A percentile compares a stretch with the other conserved stretches of the same genome.
phyloP scores from a whole-genome alignment of 2,329 filamentous ascomycete species.

The Chaetothyriales sp. region DNA sequence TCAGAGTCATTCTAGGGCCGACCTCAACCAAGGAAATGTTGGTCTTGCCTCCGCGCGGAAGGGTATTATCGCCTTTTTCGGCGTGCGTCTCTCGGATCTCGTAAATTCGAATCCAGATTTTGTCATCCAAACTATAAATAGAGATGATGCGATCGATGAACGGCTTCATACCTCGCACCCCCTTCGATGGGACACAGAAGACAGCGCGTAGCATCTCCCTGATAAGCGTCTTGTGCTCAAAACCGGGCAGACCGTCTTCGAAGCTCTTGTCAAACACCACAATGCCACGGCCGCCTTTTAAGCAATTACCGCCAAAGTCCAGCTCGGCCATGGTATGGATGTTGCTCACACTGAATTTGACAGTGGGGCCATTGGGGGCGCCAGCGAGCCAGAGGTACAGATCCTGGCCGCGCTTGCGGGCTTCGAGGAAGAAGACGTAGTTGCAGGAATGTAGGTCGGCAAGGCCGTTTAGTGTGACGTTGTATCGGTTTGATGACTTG shows the following conservation, averaged over 20 bases:
- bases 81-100: conserved; percentile 59
- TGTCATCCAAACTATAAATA: conserved; percentile 79
- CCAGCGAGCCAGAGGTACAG: conserved; percentile 89
- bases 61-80: conserved; percentile 22
- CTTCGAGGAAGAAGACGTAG: conserved; percentile 89
- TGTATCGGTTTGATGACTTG: conserved; percentile 52
- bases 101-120: conserved; percentile 92
- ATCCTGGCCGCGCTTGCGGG: conserved; percentile 74
- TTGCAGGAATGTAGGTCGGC: conserved; percentile 80
- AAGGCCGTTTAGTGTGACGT: conserved; percentile 62
- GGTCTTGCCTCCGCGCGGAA: conserved; percentile 26
- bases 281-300: conserved; percentile 81
- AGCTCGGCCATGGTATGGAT: conserved; percentile 95
- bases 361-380: conserved; percentile 65
- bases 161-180: conserved; percentile 77
- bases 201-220: conserved; percentile 81
- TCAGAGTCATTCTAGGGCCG: conserved; percentile 80
- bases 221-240: conserved; percentile 36
- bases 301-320: conserved; percentile 89
- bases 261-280: conserved; percentile 85
- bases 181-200: conserved; percentile 75
- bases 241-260: conserved; percentile 50
- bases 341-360: conserved; percentile 40
- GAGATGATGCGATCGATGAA: conserved; percentile 93
- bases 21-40: conserved; percentile 72